These are phyloP conservation scores for Microstegium vimineum DNA, from an alignment of 176 grass and related monocot species.

Conservation along the genomic window DNA sequence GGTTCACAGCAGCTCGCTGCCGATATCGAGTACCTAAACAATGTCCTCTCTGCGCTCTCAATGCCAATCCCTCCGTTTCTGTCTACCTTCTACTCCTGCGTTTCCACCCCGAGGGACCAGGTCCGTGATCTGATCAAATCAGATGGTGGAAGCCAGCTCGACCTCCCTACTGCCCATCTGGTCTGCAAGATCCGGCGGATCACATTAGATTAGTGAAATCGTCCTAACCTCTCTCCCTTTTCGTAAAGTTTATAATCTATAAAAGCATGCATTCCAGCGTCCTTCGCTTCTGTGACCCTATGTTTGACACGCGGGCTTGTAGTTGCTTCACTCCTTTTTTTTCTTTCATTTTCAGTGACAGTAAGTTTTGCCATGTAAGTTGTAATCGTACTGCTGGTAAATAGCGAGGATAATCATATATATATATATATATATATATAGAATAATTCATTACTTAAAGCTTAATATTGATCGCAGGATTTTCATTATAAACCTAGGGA, in stretches of 20 bases:
- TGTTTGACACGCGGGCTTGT: background rate
- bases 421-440: conserved; percentile 11
- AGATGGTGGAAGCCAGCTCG: conserved; percentile 59
- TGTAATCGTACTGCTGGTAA: conserved; percentile 14
- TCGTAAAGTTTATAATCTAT: background rate
- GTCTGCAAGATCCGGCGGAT: conserved; percentile 91
- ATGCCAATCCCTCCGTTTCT: conserved; percentile 90
- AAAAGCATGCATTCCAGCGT: background rate
- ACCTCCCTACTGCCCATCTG: conserved; percentile 76
- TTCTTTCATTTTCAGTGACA: background rate
- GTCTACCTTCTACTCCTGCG: conserved; percentile 62
- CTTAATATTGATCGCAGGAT: background rate
- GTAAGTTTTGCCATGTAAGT: conserved; percentile 7
- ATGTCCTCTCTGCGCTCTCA: conserved; percentile 82
- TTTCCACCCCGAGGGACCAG: conserved; percentile 78
- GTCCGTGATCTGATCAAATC: conserved; percentile 56
- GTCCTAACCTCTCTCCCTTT: background rate
- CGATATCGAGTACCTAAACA: conserved; percentile 91
- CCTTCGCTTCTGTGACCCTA: background rate
- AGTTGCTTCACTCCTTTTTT: background rate
- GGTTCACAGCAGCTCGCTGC: conserved; percentile 80
- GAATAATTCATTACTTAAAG: background rate
- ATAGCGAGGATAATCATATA: background rate
- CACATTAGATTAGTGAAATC: conserved; percentile 51
- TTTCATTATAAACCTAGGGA: background rate